Base-by-base conservation (phyloP, 495 filamentous ascomycete species). In the Lepidopterella palustris region DNA sequence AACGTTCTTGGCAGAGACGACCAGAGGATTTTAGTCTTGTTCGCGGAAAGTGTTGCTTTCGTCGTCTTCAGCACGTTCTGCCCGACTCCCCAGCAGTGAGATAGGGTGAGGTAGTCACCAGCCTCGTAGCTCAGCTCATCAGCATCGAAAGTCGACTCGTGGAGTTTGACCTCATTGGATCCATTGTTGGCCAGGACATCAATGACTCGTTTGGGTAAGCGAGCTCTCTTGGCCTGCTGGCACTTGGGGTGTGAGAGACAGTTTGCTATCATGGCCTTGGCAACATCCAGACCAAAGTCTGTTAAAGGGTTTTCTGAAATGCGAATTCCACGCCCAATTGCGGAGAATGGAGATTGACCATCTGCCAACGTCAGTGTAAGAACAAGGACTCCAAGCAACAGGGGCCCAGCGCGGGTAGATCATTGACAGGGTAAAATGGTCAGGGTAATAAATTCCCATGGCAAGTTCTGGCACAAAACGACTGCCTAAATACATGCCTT, bases 311-410 rank as follows among this genome's bases (percentile, higher is more conserved):
- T 61, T 25, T 61, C 49, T 28, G 63, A 61, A 32, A 65, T 65
- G 28, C 39, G 63, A 5, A 49, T 31, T 50, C 63, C 63, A 25
- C 58, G 59, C n/a, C 63, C 63, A 35, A 65, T 65, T 13, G 59
- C 63, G 26, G 63, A 61, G 51, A 61, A 65, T n/a, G 63, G 58
- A 28, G 59, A 58, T 39, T 62, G 63, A 42, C 58, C 58, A 56
- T 65, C 63, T 65, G 50, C 13, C n/a, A 10, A 52, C n/a, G 57
- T 56, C 32, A 60, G 31, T 25, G 13, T 18, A 35, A 39, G 20
- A 8, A 26, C 21, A 50, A 11, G 23, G 47, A 26, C 20, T 8
- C 47, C 47, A 9, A 15, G 6, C 6, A 15, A 11, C 6, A 24
- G 26, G 47, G 21, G n/a, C n/a, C 47, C 15, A 25, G 26, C 15